Evolutionary conservation across 2,329 filamentous ascomycete genomes (phyloP).

Genomic region (Macroventuria anomochaeta): DNA sequence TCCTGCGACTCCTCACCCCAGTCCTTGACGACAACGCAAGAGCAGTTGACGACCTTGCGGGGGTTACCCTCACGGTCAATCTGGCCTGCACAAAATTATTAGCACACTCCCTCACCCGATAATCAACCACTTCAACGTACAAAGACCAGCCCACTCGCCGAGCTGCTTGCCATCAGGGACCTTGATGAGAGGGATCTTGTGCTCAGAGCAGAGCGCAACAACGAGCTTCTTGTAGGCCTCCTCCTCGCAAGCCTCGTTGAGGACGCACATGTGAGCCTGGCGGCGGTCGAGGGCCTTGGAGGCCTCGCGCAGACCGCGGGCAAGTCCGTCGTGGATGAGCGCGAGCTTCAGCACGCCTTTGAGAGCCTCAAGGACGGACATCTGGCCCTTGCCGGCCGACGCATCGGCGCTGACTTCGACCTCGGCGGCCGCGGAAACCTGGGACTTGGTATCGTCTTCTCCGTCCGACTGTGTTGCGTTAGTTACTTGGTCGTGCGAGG

Average conservation of each 20-base stretch:
- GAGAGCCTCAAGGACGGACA: constrained; percentile 97
- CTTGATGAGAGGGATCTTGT: constrained; percentile 99
- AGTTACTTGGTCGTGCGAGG: constrained; percentile 24
- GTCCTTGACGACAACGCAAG: constrained; percentile 98
- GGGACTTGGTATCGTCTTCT: constrained; percentile 98
- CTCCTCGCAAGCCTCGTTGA: constrained; percentile 99
- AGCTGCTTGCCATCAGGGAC: constrained; percentile 99
- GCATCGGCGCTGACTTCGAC: constrained; percentile 96
- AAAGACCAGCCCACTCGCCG: constrained; percentile 99
- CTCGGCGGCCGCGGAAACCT: constrained; percentile 79
- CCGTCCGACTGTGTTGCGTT: constrained; percentile 82
- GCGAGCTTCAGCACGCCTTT: constrained; percentile 99
- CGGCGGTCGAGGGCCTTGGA: constrained; percentile 98
- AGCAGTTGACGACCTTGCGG: constrained; percentile 99
- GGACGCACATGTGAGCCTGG: constrained; percentile 99
- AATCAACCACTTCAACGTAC: constrained; percentile 66
- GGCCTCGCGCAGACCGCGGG: constrained; percentile 96
- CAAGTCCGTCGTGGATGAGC: constrained; percentile 99
- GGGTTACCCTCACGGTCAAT: constrained; percentile 99
- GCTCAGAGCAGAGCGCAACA: constrained; percentile 97
- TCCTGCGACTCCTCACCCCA: constrained; percentile 99
- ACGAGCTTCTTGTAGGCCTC: constrained; percentile 99
- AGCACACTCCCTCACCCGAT: background rate
- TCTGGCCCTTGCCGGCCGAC: constrained; percentile 79
- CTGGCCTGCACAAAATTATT: constrained; percentile 69